Base-by-base conservation (phyloP, 2,329 filamentous ascomycete genomes). In the Trichothecium roseum region DNA sequence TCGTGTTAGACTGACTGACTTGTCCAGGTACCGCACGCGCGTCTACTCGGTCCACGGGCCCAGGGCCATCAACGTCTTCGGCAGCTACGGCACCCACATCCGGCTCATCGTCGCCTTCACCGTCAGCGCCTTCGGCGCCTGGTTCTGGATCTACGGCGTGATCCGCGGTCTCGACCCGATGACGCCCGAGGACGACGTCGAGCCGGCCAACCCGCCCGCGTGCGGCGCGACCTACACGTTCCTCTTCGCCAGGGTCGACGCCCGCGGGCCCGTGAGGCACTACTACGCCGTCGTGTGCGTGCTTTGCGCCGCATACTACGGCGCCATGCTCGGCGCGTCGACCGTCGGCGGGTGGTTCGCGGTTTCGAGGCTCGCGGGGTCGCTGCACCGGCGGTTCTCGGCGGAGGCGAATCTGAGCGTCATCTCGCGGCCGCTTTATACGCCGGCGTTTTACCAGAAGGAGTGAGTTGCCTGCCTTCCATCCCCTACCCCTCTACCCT, bases 61-160 rank as follows among this genome's bases (percentile, higher is more conserved):
- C 3, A 27, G 30, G 4, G 46, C 43, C 2, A 39, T 51, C 3
- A 34, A 45, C 12, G 30, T 29, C 15, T 51, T 49, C 32, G 48
- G 48, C 18, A 40, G 45, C 22, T 45, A 45, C 16, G 50, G 47
- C 9, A 50, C 48, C 1, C 48, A 51, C 37, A 34, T 45, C 22
- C 40, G 48, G 4, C 31, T 52, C 8, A 29, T 43, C 6, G 34
- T 50, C 17, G 42, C 45, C 24, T 32, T 47, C n/a, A 44, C 37
- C 18, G 38, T 51, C n/a, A 45, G 44, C 35, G 20, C 39, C 4
- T 53, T 42, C 27, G 49, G 47, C 2, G n/a, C 45, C 5, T 53
- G 51, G 51, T 52, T 49, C 39, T 53, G 51, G 49, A 34, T 42
- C 18, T 42, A 39, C 18, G 48, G 49, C 20, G 37, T 50, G 5